Evolutionary conservation across 2,329 filamentous ascomycete genomes (phyloP).

Genomic region (Colletotrichum godetiae): DNA sequence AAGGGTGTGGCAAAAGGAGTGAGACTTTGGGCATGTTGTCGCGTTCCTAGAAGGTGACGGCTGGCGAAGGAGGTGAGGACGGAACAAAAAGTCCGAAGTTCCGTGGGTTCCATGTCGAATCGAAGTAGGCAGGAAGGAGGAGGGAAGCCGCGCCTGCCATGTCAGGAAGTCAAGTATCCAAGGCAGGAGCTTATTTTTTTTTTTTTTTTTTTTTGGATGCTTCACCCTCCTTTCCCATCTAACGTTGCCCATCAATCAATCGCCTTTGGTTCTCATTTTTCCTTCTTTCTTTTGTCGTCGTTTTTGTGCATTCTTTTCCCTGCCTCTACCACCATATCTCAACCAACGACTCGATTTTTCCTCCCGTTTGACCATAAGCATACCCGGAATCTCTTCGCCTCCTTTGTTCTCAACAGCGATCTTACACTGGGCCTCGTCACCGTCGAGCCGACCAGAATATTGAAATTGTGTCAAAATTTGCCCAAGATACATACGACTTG

Average conservation of each 20-base stretch:
- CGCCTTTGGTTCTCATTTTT: not conserved
- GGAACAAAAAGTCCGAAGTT: not conserved
- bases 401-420: not conserved
- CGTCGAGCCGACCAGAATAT: too few relatives aligned
- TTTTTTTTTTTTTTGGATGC: not conserved
- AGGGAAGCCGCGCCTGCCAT: not conserved
- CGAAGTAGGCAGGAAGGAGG: not conserved
- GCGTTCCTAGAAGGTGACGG: not conserved
- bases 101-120: not conserved
- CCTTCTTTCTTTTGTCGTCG: not conserved
- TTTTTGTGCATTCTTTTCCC: not conserved
- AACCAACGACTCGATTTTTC: not conserved
- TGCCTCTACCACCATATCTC: not conserved
- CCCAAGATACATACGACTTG: not conserved
- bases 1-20: not conserved
- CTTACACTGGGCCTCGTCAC: not conserved
- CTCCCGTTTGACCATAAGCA: not conserved
- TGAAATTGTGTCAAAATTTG: not conserved
- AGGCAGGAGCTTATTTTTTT: not conserved
- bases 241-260: not conserved
- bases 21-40: not conserved
- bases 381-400: not conserved
- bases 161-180: not conserved
- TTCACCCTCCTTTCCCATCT: not conserved
- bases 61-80: not conserved